Evolutionary conservation across 805 yeast species (phyloP).

Genomic region (Pichia cephalocereana): DNA sequence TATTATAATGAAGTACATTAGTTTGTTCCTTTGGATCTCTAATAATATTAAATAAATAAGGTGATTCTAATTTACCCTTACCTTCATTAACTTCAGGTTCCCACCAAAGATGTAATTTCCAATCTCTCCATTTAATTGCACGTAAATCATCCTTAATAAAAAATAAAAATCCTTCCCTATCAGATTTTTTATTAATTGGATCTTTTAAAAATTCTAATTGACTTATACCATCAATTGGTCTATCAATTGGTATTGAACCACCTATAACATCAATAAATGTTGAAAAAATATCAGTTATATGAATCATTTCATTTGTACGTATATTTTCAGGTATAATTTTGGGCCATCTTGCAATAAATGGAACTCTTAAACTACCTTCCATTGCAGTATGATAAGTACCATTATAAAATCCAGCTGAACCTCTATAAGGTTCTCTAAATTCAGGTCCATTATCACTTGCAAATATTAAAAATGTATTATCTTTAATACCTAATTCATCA

Average conservation of each 20-base stretch:
- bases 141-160: conserved; percentile 9
- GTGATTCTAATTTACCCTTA: not conserved
- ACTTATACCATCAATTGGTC: not conserved
- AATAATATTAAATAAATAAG: not conserved
- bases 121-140: conserved; percentile 23
- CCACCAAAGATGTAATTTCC: not conserved
- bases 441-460: conserved; percentile 1
- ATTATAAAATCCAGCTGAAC: not conserved
- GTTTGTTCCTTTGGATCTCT: too few relatives aligned
- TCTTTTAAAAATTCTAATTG: not conserved
- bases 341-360: not conserved
- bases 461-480: not conserved
- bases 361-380: conserved; percentile 1
- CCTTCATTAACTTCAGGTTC: not conserved
- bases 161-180: not conserved
- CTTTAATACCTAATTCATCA: not conserved
- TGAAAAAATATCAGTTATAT: not conserved
- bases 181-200: not conserved
- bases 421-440: not conserved
- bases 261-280: not conserved
- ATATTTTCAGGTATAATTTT: not conserved
- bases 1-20: too few relatives aligned
- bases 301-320: not conserved
- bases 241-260: not conserved
- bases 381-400: conserved; percentile 1